Conservation (phyloP, 176 grass and related monocot genomes). For the Oryza rufipogon region DNA sequence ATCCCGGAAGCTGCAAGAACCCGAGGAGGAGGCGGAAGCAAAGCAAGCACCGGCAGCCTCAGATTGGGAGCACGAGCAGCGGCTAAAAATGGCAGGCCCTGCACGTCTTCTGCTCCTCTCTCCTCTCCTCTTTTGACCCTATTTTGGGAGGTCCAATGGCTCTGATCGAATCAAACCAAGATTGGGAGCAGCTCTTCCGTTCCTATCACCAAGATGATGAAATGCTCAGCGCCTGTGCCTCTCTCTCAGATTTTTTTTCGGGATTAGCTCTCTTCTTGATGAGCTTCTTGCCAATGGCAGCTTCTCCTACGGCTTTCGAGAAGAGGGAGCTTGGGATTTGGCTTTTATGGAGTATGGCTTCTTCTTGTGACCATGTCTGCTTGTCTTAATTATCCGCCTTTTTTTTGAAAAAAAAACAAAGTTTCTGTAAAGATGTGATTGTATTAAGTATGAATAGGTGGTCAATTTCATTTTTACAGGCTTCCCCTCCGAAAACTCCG, state of each 20-base stretch:
- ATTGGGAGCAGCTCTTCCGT: conserved; percentile 21
- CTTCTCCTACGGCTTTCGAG: conserved; percentile 15
- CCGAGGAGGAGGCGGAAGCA: conserved; percentile 8
- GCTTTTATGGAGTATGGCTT: conserved; percentile 5
- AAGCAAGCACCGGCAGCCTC: conserved; percentile 33
- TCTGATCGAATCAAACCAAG: conserved; percentile 25
- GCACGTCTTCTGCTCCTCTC: neutral
- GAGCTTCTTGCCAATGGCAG: neutral
- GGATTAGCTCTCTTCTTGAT: neutral
- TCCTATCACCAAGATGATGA: neutral
- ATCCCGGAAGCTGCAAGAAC: conserved; percentile 22
- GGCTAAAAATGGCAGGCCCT: conserved; percentile 42
- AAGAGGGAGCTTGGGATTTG: neutral
- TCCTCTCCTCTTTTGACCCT: conserved; percentile 15
- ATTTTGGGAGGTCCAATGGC: conserved; percentile 38
- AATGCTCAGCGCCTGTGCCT: neutral
- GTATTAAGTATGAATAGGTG: conserved; percentile 17
- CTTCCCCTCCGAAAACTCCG: neutral
- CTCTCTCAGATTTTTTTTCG: neutral
- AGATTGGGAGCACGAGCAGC: conserved; percentile 39
- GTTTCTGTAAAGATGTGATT: conserved; percentile 21
- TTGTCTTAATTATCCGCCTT: neutral
- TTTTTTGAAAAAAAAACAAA: neutral
- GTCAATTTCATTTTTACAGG: conserved; percentile 26
- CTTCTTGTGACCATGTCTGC: conserved; percentile 25